phyloP scores from a whole-genome alignment of 2,329 filamentous ascomycete genomes.

The Aspergillus puulaauensis region DNA sequence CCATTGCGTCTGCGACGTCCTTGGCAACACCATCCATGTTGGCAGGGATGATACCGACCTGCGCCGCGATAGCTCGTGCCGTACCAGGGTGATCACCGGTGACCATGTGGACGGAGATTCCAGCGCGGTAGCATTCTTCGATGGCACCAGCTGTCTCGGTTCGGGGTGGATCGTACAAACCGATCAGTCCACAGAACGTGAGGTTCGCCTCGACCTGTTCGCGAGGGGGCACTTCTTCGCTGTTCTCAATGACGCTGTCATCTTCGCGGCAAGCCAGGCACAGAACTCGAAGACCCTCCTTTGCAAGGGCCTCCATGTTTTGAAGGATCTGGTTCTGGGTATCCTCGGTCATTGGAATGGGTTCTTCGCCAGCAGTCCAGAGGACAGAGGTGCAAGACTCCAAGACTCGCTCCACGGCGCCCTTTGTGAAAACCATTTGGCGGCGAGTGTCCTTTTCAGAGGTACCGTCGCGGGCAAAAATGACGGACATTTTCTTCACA shows the following conservation, averaged over 20 bases:
- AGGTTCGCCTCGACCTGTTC: conserved; percentile 66
- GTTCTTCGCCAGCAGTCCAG: conserved; percentile 37
- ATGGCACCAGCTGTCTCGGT: conserved; percentile 75
- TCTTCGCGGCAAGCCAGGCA: conserved; percentile 56
- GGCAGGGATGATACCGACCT: conserved; percentile 73
- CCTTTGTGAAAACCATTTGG: conserved; percentile 43
- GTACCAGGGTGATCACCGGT: conserved; percentile 81
- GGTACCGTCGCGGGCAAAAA: conserved; percentile 48
- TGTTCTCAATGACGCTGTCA: conserved; percentile 1
- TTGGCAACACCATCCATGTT: conserved; percentile 61
- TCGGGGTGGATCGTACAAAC: conserved; percentile 83
- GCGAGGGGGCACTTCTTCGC: conserved; percentile 44
- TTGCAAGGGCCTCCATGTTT: conserved; percentile 68
- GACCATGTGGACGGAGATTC: conserved; percentile 79
- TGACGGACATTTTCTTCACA: conserved; percentile 75
- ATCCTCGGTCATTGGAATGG: conserved; percentile 51
- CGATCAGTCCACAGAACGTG: conserved; percentile 75
- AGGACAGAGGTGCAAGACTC: conserved; percentile 59
- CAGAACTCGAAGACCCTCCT: conserved; percentile 67
- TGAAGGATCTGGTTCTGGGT: conserved; percentile 58
- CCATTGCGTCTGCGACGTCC: conserved; percentile 65
- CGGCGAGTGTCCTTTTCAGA: conserved; percentile 10
- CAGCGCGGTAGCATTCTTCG: conserved; percentile 67
- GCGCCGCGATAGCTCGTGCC: conserved; percentile 72
- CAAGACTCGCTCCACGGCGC: conserved; percentile 68